phyloP scores from a whole-genome alignment of 208 protist genomes.

The Crithidia bombi region DNA sequence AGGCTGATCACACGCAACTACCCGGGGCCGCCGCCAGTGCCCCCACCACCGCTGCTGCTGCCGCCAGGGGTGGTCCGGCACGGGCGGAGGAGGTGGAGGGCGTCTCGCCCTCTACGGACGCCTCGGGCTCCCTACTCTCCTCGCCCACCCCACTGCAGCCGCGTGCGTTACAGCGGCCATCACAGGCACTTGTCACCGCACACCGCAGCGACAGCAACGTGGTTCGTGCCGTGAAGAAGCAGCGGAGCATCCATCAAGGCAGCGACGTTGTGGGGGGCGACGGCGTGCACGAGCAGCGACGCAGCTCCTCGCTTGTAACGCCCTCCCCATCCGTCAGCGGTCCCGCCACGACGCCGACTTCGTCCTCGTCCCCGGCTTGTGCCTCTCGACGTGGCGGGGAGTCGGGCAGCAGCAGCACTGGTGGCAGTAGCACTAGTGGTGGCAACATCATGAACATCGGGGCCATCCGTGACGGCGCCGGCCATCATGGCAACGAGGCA shows the following conservation, averaged over 20 bases:
- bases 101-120: neutral
- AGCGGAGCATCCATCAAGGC: no score
- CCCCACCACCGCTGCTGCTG: neutral
- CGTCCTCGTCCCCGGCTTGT: neutral
- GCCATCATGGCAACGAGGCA: no score
- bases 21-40: neutral
- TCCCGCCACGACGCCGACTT: constrained; percentile 8
- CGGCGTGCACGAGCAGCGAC: neutral
- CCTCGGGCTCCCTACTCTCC: neutral
- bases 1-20: constrained; percentile 15
- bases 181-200: neutral
- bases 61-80: neutral
- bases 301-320: constrained; percentile 9
- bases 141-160: constrained; percentile 2
- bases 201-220: neutral
- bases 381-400: neutral
- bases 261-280: no score
- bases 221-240: neutral
- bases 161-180: neutral
- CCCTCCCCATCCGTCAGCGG: constrained; percentile 18
- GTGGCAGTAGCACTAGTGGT: neutral
- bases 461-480: neutral
- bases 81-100: no score
- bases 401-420: neutral
- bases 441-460: neutral